Evolutionary conservation across 306 rosid genomes (phyloP), one percentile per base, ranked within the genome.

Genomic region (Pachyrhizus erosus): DNA sequence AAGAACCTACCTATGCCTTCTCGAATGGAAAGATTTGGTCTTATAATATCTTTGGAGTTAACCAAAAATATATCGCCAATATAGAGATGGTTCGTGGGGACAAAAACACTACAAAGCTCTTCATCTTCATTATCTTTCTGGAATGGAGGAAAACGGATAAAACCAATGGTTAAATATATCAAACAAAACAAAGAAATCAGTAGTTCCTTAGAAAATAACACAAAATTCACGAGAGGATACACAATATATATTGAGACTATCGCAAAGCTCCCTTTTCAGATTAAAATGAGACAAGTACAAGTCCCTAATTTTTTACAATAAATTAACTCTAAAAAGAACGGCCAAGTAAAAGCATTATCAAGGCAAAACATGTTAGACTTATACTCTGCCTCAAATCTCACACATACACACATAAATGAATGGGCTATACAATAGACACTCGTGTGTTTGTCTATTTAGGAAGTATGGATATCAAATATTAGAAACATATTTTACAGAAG

Each of bases 21-120:
- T 64, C 43, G 70, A 64, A 64, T 64, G 20, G 70, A 64, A 64
- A 64, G 70, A 33, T 64, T 64, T 64, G 43, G 70, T 31, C 70
- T 64, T 31, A 64, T 64, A 64, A 64, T 33, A 64, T 64, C 70
- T 64, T 64, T 64, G 14, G 70, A 64, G 42, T 64, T 64, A 31
- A 64, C 70, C 70, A 64, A 33, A 64, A 64, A 33, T 31, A 64
- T 64, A 64, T 64, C 70, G 1, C 45, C 70, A 8, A 64, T 64
- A 8, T 64, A 64, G 0, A 64, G 70, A 64, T 64, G 70, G 24
- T 64, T 64, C 45, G 45, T 64, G 15, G 70, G 70, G 24, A 64
- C 70, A 64, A 64, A 64, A 64, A 64, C 70, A n/a, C 70, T 64
- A 64, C 70, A 64, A 64, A 64, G 70, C 70, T 64, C 70, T 17